Evolutionary conservation across 2,329 filamentous ascomycete species (phyloP), one percentile per base, ranked within the genome.

Genomic region (Aspergillus sp.): DNA sequence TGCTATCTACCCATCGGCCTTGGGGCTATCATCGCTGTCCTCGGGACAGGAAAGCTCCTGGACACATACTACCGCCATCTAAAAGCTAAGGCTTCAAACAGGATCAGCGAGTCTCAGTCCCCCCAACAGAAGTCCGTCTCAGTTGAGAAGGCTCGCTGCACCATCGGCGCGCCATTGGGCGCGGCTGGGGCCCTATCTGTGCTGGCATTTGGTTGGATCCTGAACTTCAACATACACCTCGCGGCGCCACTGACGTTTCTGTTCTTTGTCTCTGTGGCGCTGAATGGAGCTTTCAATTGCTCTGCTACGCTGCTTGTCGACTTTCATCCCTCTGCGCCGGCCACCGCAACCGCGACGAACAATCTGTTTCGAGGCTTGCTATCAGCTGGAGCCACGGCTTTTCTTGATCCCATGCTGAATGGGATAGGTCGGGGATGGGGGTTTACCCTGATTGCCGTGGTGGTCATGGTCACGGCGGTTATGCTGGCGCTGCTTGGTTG

Each of bases 221-320:
- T 73, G 36, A 58, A 68, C 11, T 58, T 56, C 2, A 52, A 64
- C 7, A 64, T 65, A 3, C 61, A 67, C 23, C 54, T 75, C 3
- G 64, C 71, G 2, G 70, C 60, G 0, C 61, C 71, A 4, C 50
- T 72, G 0, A 62, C 72, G 11, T 45, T 73, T 1, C 51, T 71
- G 1, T 72, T 72, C 38, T 52, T 71, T n/a, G 54, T 51, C 2
- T 71, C 65, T 5, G 73, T 68, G 56, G 61, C 60, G 11, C 57
- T 75, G n/a, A 68, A 63, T 14, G 68, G 67, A 3, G 65, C 64
- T 0, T 72, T 68, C 16, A 70, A 77, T 36, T 64, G 69, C 4
- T 56, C 73, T 3, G 77, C 72, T 51, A 75, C 76, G 0, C 59
- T 82, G 25, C 69, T 78, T 57, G 65, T 78, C 0, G 76, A 78